phyloP scores from a whole-genome alignment of 176 grass and related monocot species.

The Musa beccarii region DNA sequence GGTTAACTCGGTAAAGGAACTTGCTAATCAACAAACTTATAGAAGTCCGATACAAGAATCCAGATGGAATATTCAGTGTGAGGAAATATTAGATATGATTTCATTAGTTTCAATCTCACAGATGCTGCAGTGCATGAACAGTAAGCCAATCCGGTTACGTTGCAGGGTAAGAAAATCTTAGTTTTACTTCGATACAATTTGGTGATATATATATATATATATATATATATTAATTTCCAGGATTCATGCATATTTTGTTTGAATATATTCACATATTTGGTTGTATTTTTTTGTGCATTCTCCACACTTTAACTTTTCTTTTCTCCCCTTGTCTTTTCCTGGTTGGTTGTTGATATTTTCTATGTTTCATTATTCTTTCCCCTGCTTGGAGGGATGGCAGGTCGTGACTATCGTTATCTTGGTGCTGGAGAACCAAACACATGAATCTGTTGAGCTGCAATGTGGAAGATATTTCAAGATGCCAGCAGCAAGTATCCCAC shows the following conservation, averaged over 20 bases:
- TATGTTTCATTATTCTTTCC: slow-evolving; percentile 11
- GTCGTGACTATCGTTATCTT: slow-evolving; percentile 45
- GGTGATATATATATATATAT: neutral
- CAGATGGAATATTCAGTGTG: slow-evolving; percentile 26
- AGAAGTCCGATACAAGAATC: slow-evolving; percentile 23
- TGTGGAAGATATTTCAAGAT: slow-evolving; percentile 11
- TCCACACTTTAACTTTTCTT: neutral
- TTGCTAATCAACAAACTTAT: slow-evolving; percentile 10
- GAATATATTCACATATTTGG: neutral
- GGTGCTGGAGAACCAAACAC: slow-evolving; percentile 41
- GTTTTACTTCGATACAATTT: neutral
- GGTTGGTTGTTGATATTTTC: neutral
- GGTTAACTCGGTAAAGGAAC: slow-evolving; percentile 49
- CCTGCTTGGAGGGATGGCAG: slow-evolving; percentile 21
- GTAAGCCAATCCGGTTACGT: slow-evolving; percentile 28
- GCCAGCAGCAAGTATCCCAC: slow-evolving; percentile 39
- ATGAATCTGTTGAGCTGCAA: slow-evolving; percentile 21
- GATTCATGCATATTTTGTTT: neutral
- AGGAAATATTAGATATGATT: slow-evolving; percentile 20
- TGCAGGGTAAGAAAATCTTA: slow-evolving; percentile 45
- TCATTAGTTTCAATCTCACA: slow-evolving; percentile 31
- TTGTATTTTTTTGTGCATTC: neutral
- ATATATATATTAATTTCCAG: neutral
- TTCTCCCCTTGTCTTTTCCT: neutral
- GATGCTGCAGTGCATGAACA: slow-evolving; percentile 24